Evolutionary conservation across 257 asterid species (phyloP), one percentile per base, ranked within the genome.

Genomic region (Capsicum baccatum): DNA sequence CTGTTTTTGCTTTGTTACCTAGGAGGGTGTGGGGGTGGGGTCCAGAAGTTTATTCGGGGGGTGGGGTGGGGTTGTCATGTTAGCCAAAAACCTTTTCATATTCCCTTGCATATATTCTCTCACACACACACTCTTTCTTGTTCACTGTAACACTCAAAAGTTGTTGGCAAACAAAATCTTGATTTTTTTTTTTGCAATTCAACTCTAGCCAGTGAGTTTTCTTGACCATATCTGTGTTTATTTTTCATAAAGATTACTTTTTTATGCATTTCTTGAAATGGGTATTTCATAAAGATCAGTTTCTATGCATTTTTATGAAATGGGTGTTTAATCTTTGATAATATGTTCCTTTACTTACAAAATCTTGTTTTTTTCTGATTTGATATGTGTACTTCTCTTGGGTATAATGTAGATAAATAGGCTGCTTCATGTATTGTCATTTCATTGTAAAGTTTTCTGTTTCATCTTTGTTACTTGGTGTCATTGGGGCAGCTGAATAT

Each of bases 151-250:
- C 79, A 76, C 81, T 52, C 19, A 42, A 73, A 48, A 48, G 6
- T 16, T 47, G 42, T 16, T 64, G 14, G 52, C 11, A 67, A 11
- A 11, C 8, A 33, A 44, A 6, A 3, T 19, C 4, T 50, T 13
- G 33, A 26, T 26, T 26, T 26, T 1, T 26, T 26, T 8, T 52
- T 14, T 4, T 76, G 81, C 63, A 13, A 52, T 76, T 76, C 63
- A 76, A 35, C 81, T 52, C 26, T 76, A 52, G 64, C 48, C 64
- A 78, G 81, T 76, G 62, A 76, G 64, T 52, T 76, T 54, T 21
- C 60, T 47, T 39, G 44, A 39, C 3, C 5, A 3, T 39, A 4
- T 66, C 14, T 66, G n/a, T 12, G 9, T 64, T 26, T 64, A 1
- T 26, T 12, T 13, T 10, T 64, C 39, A 33, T 26, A 33, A 64